These are phyloP conservation scores for Calycina marina DNA, from an alignment of 2,329 filamentous ascomycete genomes.

Conservation along the genomic window DNA sequence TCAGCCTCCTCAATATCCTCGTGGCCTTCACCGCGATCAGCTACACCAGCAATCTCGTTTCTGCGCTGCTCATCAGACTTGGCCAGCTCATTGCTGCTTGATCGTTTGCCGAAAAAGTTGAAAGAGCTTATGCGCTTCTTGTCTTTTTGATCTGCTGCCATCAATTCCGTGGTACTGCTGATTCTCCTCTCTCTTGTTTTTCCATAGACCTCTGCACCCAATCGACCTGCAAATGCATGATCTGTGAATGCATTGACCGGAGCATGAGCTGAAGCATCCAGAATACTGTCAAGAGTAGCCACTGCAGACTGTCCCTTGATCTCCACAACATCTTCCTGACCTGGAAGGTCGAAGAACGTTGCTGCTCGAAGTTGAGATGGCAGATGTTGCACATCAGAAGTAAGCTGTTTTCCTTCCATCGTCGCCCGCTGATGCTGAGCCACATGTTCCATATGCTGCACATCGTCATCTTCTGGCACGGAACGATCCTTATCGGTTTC, in stretches of 20 bases:
- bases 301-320: constrained; percentile 70
- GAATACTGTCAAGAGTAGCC: constrained; percentile 76
- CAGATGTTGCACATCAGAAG: constrained; percentile 35
- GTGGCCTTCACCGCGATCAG: constrained; percentile 9
- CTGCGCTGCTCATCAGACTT: constrained; percentile 10
- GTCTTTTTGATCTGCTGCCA: constrained; percentile 11
- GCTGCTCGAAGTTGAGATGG: constrained; percentile 83
- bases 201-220: constrained; percentile 64
- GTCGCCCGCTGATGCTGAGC: constrained; percentile 21
- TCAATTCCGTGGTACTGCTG: constrained; percentile 29
- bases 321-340: constrained; percentile 35
- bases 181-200: constrained; percentile 36
- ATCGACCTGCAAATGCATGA: constrained; percentile 64
- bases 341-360: constrained; percentile 69
- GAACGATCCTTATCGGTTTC: constrained; percentile 15
- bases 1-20: constrained; percentile 16
- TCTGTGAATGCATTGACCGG: constrained; percentile 88
- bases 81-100: constrained; percentile 13
- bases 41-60: constrained; percentile 13
- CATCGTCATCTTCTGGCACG: constrained; percentile 12
- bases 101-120: constrained; percentile 20
- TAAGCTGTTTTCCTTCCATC: constrained; percentile 20
- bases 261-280: constrained; percentile 76
- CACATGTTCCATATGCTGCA: constrained; percentile 19
- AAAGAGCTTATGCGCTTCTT: constrained; percentile 35